Conservation (phyloP, 2,329 filamentous ascomycete species). For the Exophiala bonariae region DNA sequence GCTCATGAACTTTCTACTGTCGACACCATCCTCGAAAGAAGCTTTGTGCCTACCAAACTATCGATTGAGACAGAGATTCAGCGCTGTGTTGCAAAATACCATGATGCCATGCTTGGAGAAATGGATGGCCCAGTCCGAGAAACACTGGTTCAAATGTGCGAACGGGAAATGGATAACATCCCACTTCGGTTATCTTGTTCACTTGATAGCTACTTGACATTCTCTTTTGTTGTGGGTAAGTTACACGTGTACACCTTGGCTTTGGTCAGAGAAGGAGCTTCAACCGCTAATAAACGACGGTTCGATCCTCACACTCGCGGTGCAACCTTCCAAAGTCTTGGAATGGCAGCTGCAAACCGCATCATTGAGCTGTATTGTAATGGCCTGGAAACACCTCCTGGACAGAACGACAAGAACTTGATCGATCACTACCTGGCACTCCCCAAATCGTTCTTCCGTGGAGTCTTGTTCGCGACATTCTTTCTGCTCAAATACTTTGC, state of each 20-base stretch:
- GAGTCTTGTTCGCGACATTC: conserved; percentile 7
- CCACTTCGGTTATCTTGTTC: background rate
- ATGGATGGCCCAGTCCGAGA: conserved; percentile 5
- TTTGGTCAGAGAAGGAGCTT: background rate
- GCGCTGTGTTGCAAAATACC: conserved; percentile 9
- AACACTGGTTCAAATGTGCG: conserved; percentile 9
- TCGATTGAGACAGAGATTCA: conserved; percentile 5
- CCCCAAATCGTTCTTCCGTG: conserved; percentile 5
- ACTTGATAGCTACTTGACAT: background rate
- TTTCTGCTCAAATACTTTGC: conserved; percentile 13
- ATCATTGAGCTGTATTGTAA: conserved; percentile 12
- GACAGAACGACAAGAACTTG: background rate
- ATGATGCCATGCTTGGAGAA: conserved; percentile 7
- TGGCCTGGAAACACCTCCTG: background rate
- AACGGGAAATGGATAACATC: conserved; percentile 7
- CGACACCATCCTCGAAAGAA: conserved; percentile 1
- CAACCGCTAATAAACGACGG: background rate
- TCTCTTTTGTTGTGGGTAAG: conserved; percentile 3
- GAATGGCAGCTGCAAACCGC: conserved; percentile 10
- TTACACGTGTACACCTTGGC: conserved; percentile 12
- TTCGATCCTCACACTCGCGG: background rate
- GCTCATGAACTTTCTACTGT: conserved; percentile 6
- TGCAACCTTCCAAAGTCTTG: conserved; percentile 3
- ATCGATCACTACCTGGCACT: conserved; percentile 6
- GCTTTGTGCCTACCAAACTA: conserved; percentile 4